Base-by-base conservation (phyloP, 352 stramenopile species). In the Pythium dissotocum region DNA sequence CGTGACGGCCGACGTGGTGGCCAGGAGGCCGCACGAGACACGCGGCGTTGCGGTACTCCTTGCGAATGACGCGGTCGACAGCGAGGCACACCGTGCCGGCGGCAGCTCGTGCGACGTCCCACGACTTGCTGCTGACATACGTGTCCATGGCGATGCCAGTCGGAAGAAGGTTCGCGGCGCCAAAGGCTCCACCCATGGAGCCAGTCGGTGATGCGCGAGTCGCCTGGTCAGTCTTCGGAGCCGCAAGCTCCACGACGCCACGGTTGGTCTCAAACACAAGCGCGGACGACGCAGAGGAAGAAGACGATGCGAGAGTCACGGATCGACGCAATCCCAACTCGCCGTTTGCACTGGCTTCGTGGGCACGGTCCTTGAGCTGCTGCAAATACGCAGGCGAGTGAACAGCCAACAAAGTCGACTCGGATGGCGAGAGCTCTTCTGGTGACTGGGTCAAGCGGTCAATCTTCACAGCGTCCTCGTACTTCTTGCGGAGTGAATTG, bases 21-120 rank as follows among this genome's bases (percentile, higher is more conserved):
- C 96, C 95, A 10, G 95, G 95, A 33, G 95, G 95, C 33, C 95
- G 83, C 32, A 98, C 87, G 12, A 98, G 65, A 33, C 91, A 96
- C 36, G 97, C 80, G 0, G 85, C 93, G 46, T 92, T 93, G 51
- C 84, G 85, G 51, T 81, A 91, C 52, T 95, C 82, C 61, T 90
- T 89, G 18, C 77, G 80, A 32, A 95, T 75, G 40, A 96, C 87
- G 1, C 84, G 83, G 55, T 95, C 88, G 24, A 96, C 85, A 9
- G 83, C 88, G 33, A 92, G 73, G 56, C 87, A 95, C 13, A 94
- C 87, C 0, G 85, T 93, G 4, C 88, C 88, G 3, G 86, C 88
- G 48, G 88, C 88, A 6, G 85, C 85, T 49, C 85, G 81, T 36
- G 88, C 88, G 13, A 93, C 88, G 49, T 94, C 85, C 83, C 86